Percentiles rank a stretch among this genome's conserved stretches.
Evolutionary conservation across 1,139 yeast species (phyloP).

Genomic region (Yamadazyma dushanensis): DNA sequence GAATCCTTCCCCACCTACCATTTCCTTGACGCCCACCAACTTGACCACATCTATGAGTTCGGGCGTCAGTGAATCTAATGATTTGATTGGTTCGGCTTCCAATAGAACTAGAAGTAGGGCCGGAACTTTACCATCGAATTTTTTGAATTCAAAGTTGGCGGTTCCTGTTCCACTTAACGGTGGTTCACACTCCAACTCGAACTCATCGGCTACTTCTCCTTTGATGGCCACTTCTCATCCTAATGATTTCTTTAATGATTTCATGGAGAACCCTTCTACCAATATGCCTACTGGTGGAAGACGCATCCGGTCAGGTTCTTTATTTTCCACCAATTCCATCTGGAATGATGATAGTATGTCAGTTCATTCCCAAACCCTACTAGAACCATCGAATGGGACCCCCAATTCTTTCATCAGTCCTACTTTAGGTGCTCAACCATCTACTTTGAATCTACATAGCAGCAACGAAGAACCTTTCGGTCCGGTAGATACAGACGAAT

Average conservation of each 20-base stretch:
- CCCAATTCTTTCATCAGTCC: slow-evolving; percentile 32
- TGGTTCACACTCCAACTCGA: slow-evolving; percentile 10
- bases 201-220: slow-evolving; percentile 14
- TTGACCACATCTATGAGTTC: background rate
- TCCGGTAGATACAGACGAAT: slow-evolving; percentile 5
- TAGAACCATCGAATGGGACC: slow-evolving; percentile 8
- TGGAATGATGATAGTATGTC: slow-evolving; percentile 45
- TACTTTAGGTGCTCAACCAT: slow-evolving; percentile 27
- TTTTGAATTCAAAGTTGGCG: slow-evolving; percentile 11
- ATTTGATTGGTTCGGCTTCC: slow-evolving; percentile 21
- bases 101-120: slow-evolving; percentile 58
- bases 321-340: slow-evolving; percentile 45
- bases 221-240: slow-evolving; percentile 13
- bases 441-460: slow-evolving; percentile 11
- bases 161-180: slow-evolving; percentile 3
- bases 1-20: slow-evolving; percentile 36
- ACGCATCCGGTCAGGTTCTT: slow-evolving; percentile 45
- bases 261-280: slow-evolving; percentile 4
- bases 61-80: background rate
- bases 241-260: slow-evolving; percentile 8
- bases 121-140: slow-evolving; percentile 41
- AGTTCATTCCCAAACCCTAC: slow-evolving; percentile 8
- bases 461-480: slow-evolving; percentile 7
- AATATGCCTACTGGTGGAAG: slow-evolving; percentile 9
- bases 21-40: slow-evolving; percentile 29